Evolutionary conservation across 352 stramenopile genomes (phyloP).

Genomic region (Phytophthora citricola): DNA sequence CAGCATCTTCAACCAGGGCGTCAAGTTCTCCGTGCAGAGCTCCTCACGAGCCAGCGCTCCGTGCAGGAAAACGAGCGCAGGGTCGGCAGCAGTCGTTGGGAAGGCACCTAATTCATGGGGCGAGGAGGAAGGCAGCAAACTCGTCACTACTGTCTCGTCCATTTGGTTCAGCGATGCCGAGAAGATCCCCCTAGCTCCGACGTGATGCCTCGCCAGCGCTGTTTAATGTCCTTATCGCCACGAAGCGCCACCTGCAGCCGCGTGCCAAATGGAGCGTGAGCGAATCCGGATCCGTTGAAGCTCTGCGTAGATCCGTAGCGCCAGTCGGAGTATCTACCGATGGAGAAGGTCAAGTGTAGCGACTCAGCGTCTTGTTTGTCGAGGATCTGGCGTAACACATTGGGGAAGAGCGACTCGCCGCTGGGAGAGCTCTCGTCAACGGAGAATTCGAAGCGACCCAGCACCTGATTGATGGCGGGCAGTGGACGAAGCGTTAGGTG

Average conservation of each 20-base stretch:
- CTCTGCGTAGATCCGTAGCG: slow-evolving; percentile 47
- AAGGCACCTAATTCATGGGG: slow-evolving; percentile 22
- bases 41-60: slow-evolving; percentile 81
- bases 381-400: slow-evolving; percentile 73
- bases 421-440: slow-evolving; percentile 26
- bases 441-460: slow-evolving; percentile 65
- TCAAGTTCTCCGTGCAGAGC: slow-evolving; percentile 90
- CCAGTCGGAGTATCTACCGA: slow-evolving; percentile 64
- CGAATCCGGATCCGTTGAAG: slow-evolving; percentile 18
- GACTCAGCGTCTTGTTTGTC: slow-evolving; percentile 74
- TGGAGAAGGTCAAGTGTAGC: slow-evolving; percentile 70
- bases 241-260: slow-evolving; percentile 63
- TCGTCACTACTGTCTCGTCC: slow-evolving; percentile 55
- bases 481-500: slow-evolving; percentile 59
- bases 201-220: slow-evolving; percentile 75
- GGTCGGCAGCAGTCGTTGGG: slow-evolving; percentile 7
- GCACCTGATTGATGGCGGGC: slow-evolving; percentile 49
- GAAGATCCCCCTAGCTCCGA: slow-evolving; percentile 79
- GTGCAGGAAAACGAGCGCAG: slow-evolving; percentile 50
- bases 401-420: slow-evolving; percentile 47
- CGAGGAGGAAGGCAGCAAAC: slow-evolving; percentile 13
- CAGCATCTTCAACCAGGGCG: slow-evolving; percentile 89
- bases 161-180: slow-evolving; percentile 87
- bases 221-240: slow-evolving; percentile 21
- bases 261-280: slow-evolving; percentile 67